Evolutionary conservation across 345 rosid genomes (phyloP).

Genomic region (Syzygium jambos): DNA sequence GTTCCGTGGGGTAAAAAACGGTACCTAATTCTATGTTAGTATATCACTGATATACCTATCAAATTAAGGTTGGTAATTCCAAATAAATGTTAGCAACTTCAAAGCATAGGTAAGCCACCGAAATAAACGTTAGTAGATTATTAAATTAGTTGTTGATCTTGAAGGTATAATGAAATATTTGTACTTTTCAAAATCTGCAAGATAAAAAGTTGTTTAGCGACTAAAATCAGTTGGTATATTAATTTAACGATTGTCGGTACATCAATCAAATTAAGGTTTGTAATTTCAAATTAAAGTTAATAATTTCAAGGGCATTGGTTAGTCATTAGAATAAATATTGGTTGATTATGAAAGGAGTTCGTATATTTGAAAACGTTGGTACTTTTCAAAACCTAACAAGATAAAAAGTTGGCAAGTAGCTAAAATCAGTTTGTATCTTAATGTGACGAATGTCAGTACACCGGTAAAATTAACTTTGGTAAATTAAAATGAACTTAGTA

Average conservation of each 20-base stretch:
- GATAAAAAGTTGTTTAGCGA: not conserved
- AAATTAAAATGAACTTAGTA: too few relatives aligned
- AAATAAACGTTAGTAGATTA: not conserved
- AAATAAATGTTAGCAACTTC: not conserved
- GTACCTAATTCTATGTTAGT: not conserved
- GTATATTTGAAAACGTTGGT: not conserved
- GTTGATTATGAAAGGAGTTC: not conserved
- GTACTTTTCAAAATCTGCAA: not conserved
- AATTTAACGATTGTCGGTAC: not conserved
- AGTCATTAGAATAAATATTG: not conserved
- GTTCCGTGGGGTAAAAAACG: rapidly evolving
- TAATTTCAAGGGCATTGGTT: too few relatives aligned
- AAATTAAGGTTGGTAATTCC: not conserved
- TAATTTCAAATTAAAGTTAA: too few relatives aligned
- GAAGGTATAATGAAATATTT: too few relatives aligned
- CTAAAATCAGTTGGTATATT: too few relatives aligned
- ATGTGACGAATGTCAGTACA: too few relatives aligned
- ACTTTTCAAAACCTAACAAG: not conserved
- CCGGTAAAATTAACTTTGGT: too few relatives aligned
- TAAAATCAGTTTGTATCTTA: too few relatives aligned
- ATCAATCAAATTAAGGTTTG: not conserved
- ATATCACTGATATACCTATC: not conserved
- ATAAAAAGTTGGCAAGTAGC: not conserved
- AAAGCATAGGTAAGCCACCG: rapidly evolving
- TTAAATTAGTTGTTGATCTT: not conserved